phyloP scores from a whole-genome alignment of 257 asterid genomes.

The Cinchona pubescens region DNA sequence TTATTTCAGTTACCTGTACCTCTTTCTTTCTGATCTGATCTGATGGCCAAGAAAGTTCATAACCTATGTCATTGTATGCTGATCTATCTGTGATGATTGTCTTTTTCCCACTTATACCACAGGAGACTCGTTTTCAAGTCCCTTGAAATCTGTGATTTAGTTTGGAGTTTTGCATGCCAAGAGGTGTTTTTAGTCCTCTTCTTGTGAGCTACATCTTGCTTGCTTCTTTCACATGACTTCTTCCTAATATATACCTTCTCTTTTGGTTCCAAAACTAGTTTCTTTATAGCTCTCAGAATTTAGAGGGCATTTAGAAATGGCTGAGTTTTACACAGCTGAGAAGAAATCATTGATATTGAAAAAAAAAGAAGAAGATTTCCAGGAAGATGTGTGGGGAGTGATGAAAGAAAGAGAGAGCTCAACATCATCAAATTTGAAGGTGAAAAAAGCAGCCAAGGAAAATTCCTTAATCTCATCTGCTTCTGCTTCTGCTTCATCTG shows the following conservation, averaged over 20 bases:
- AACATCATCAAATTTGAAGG: constrained; percentile 10
- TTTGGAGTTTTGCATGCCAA: constrained; percentile 26
- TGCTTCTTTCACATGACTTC: constrained; percentile 6
- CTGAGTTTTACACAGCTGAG: constrained; percentile 7
- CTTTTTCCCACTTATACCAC: constrained; percentile 24
- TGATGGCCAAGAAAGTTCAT: constrained; percentile 21
- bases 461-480: constrained; percentile 8
- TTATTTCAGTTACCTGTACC: background rate
- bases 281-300: background rate
- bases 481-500: constrained; percentile 14
- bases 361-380: constrained; percentile 36
- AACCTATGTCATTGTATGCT: constrained; percentile 16
- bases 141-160: constrained; percentile 31
- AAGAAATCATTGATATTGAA: constrained; percentile 13
- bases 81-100: constrained; percentile 22
- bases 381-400: constrained; percentile 48
- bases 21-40: background rate
- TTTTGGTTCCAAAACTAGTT: constrained; percentile 1
- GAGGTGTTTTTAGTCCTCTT: constrained; percentile 2
- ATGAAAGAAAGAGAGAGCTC: constrained; percentile 23
- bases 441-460: constrained; percentile 7
- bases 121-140: constrained; percentile 21
- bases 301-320: constrained; percentile 22
- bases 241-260: constrained; percentile 2
- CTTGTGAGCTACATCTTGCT: no score